Evolutionary conservation across 1,139 yeast genomes (phyloP), one percentile per base, ranked within the genome.

Genomic region (Yamadazyma sp.): DNA sequence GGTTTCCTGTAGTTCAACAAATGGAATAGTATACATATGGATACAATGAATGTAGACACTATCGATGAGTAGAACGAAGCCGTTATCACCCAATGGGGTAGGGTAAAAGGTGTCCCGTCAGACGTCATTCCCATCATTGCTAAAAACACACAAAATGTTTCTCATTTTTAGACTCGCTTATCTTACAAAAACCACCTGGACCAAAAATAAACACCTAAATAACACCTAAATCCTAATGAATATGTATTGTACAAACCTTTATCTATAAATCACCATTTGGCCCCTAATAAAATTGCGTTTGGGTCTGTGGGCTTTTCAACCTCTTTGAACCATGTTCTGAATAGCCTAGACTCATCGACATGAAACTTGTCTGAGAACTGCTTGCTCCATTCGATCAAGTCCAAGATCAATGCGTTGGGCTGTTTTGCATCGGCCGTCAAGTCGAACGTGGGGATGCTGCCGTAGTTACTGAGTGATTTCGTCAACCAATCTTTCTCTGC

Each of bases 1-100:
- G 98, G 98, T 53, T 87, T 87, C 36, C 98, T 66, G 61, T 92
- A 92, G 64, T 91, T 89, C 24, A 52, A 41, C 16, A 72, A 57
- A 43, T 73, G 78, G 30, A 68, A 51, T 5, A 51, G 30, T 5
- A 71, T 62, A 37, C 66, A 58, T 25, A 54, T 30, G 16, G 62
- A 42, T 14, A 72, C 64, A 33, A 70, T 64, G 14, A 61, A 28
- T 5, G 73, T 55, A 6, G 77, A 54, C 18, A 55, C 37, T 23
- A 66, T 43, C 9, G 73, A 56, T 1, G 62, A 59, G 53, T 64
- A 69, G 34, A 69, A 64, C 16, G 72, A 60, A 16, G 64, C 37
- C 3, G 49, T 40, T 23, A 48, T 53, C 17, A 69, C 58, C 76
- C 75, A 69, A 17, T 43, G 37, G 4, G 74, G 73, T 15, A 66